Conservation (phyloP, 2,329 filamentous ascomycete genomes). For the Cryoendolithus antarcticus region DNA sequence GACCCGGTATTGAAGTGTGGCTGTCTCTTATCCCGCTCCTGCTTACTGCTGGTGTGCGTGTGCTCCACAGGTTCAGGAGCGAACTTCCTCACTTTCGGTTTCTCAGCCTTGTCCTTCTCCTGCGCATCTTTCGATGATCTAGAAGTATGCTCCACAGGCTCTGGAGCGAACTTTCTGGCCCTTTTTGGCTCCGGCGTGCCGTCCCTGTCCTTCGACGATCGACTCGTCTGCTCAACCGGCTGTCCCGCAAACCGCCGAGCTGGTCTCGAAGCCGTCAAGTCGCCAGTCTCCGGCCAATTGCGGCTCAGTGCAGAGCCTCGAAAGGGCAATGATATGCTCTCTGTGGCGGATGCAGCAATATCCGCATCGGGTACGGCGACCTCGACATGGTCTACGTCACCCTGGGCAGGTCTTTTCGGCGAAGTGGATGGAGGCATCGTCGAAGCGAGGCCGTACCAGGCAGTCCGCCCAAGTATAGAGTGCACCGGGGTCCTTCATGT, state of each 20-base stretch:
- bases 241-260: constrained; percentile 50
- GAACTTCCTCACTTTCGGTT: constrained; percentile 13
- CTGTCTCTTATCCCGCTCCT: constrained; percentile 10
- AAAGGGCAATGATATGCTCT: too few relatives aligned
- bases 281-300: constrained; percentile 2
- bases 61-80: constrained; percentile 23
- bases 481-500: too few relatives aligned
- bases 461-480: too few relatives aligned
- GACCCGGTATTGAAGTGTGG: constrained; percentile 3
- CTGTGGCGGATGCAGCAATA: too few relatives aligned
- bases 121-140: constrained; percentile 34
- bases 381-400: too few relatives aligned
- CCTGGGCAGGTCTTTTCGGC: too few relatives aligned
- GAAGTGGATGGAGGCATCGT: too few relatives aligned
- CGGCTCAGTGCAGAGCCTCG: too few relatives aligned
- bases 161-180: constrained; percentile 47
- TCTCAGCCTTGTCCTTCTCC: background rate
- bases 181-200: background rate
- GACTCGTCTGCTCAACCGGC: constrained; percentile 62
- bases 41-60: constrained; percentile 12
- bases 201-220: constrained; percentile 31
- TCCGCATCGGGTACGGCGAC: too few relatives aligned
- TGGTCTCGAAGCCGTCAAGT: constrained; percentile 9
- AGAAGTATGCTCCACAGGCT: constrained; percentile 61
- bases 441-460: too few relatives aligned